A percentile compares a stretch with the other conserved stretches of the same genome.
These are phyloP conservation scores for Haberlea rhodopensis DNA, from an alignment of 257 asterid species.

Conservation along the genomic window DNA sequence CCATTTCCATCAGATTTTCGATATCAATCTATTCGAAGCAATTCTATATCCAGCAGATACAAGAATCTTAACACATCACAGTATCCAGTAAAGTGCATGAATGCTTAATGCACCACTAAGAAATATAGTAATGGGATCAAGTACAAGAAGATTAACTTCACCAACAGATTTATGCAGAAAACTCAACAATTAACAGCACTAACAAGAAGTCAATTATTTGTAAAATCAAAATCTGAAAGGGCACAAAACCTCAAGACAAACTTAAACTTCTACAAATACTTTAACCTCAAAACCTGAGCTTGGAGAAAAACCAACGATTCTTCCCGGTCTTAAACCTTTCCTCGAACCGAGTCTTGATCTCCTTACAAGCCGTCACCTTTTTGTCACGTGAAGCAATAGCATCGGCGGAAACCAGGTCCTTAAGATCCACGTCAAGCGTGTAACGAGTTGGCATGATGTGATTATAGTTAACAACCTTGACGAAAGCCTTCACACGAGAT, in stretches of 20 bases:
- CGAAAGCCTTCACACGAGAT: slow-evolving; percentile 45
- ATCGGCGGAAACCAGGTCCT: slow-evolving; percentile 39
- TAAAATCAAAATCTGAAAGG: neutral
- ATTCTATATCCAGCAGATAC: neutral
- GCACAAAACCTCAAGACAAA: slow-evolving; percentile 2
- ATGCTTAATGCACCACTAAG: no score
- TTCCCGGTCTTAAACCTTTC: slow-evolving; percentile 54
- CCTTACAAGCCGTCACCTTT: slow-evolving; percentile 48
- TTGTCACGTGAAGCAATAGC: slow-evolving; percentile 40
- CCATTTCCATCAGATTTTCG: no score
- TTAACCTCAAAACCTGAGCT: slow-evolving; percentile 43
- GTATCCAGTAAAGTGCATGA: neutral
- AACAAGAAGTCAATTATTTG: no score
- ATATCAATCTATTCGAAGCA: neutral
- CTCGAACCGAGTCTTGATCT: slow-evolving; percentile 38
- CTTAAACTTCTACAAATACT: neutral
- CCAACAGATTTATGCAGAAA: neutral
- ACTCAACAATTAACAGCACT: neutral
- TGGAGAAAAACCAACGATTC: slow-evolving; percentile 55
- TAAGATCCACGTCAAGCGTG: slow-evolving; percentile 52
- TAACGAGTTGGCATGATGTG: slow-evolving; percentile 56
- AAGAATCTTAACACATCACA: neutral
- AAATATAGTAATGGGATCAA: no score
- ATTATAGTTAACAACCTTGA: slow-evolving; percentile 46
- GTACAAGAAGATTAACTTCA: neutral